Evolutionary conservation across 352 stramenopile genomes (phyloP), one percentile per base, ranked within the genome.

Genomic region (Globisporangium cederbergense): DNA sequence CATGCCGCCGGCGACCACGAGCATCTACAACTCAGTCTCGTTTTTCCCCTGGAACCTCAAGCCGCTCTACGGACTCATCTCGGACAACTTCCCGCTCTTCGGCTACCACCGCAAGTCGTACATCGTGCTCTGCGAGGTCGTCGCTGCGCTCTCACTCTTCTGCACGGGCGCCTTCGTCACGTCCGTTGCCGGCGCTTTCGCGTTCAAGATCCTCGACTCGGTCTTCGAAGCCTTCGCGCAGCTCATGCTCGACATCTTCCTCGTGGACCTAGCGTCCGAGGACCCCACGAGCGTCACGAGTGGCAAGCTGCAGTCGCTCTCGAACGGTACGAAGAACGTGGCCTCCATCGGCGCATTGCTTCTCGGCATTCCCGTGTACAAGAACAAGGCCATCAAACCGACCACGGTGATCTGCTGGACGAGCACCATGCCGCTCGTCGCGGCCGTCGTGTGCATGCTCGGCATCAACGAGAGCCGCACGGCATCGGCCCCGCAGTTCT

Each of bases 11-110:
- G 81, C 85, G 36, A 92, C 80, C 14, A 92, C 85, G 1, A 75
- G 77, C 38, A 74, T 94, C 73, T 94, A 92, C 73, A 91, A 91
- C 74, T 88, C 85, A 28, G 71, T 90, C 67, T 71, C 79, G 30
- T 94, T 94, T 74, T 88, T 94, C 67, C 85, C 85, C 9, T 94
- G 85, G 85, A 91, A 94, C 73, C 71, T 92, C 72, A 94, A 94
- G 73, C 85, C 83, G 42, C 75, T 94, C 59, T 94, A 94, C 64
- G 85, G 82, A 0, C 72, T 91, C 32, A 68, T 94, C 46, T 91
- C 83, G 32, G 85, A 94, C 76, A 81, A 79, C 56, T 75, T 89
- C 28, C 83, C 85, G 34, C 75, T 94, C 66, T 79, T 73, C 5
- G 81, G 85, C 25, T 91, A 90, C 72, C 81, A 79, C 58, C 85